Base-by-base conservation (phyloP, 805 yeast species). In the Cyberlindnera galapagoensis region DNA sequence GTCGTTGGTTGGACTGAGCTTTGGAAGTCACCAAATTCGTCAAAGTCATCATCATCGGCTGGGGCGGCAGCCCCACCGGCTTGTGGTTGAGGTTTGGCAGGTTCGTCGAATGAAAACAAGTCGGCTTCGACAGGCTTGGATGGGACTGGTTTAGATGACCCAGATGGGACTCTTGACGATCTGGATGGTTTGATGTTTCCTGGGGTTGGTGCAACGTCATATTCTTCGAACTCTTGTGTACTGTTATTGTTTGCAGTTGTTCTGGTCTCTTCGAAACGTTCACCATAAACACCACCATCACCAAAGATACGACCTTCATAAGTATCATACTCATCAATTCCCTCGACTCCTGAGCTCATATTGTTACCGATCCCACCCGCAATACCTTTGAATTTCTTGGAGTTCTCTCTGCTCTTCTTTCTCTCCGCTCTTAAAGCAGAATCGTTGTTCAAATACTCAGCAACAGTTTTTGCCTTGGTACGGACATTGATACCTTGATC, bases 401-500 rank as follows among this genome's bases (percentile, higher is more conserved):
- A 71, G 44, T 86, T 82, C 12, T 78, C 81, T 46, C 92, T 74
- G n/a, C 96, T 87, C 67, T 83, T 85, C 59, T 83, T 85, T 42
- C 97, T 72, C 57, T 88, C 97, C 24, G 75, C 63, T 42, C 97
- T 74, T 32, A 90, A 77, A 56, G 65, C 62, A 6, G 68, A 67
- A 49, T 86, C 95, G 56, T 85, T 94, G 46, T 76, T 76, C 44
- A 92, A 67, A 44, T 92, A 65, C 11, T 67, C 68, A 17, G 77
- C 64, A 40, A 92, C 66, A 42, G 76, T 79, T 57, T 86, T 83
- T 19, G 96, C 80, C 46, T 95, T 76, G 60, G 85, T 88, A 52
- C 98, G 75, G 36, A 92, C 95, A 54, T 90, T 88, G 45, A 87
- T 76, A 33, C 98, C 98, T 61, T 88, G 97, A 59, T 92, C 98